A percentile compares a stretch with the other conserved stretches of the same genome.
phyloP scores from a whole-genome alignment of 1,284 basidiomycete species.

The Puccinia hordei region DNA sequence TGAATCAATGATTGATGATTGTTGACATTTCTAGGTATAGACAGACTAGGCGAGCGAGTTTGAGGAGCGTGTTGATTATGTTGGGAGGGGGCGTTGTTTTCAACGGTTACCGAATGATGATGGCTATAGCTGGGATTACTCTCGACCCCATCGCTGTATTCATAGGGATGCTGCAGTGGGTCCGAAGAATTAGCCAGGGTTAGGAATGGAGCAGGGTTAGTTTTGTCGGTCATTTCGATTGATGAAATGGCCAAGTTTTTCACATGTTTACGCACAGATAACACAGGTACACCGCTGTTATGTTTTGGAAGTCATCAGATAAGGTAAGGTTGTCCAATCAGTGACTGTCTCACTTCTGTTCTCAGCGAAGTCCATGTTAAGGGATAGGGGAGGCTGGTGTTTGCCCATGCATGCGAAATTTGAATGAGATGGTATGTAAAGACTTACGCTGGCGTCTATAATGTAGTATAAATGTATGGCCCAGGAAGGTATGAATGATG shows the following conservation, averaged over 20 bases:
- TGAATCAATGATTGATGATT: conserved; percentile 18
- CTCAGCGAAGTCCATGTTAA: conserved; percentile 13
- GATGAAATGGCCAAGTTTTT: neutral
- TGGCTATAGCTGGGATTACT: conserved; percentile 15
- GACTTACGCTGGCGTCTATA: conserved; percentile 45
- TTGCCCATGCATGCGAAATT: neutral
- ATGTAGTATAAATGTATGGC: conserved; percentile 21
- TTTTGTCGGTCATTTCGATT: neutral
- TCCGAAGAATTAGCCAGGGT: neutral
- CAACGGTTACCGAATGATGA: conserved; percentile 39
- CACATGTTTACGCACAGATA: conserved; percentile 44
- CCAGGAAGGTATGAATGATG: conserved; percentile 22
- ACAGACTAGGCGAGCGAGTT: conserved; percentile 9
- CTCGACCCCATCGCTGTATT: conserved; percentile 40
- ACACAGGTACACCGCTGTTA: conserved; percentile 36
- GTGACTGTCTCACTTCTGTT: conserved; percentile 12
- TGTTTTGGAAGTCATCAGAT: conserved; percentile 9
- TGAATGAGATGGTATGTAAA: neutral
- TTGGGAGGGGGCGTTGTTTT: conserved; percentile 36
- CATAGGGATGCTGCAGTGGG: conserved; percentile 36
- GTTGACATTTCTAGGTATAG: conserved; percentile 29
- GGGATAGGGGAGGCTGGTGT: neutral
- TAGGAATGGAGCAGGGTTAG: neutral
- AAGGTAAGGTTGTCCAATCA: neutral
- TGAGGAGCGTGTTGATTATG: neutral